phyloP scores from a whole-genome alignment of 495 filamentous ascomycete species.

The Viridothelium virens region DNA sequence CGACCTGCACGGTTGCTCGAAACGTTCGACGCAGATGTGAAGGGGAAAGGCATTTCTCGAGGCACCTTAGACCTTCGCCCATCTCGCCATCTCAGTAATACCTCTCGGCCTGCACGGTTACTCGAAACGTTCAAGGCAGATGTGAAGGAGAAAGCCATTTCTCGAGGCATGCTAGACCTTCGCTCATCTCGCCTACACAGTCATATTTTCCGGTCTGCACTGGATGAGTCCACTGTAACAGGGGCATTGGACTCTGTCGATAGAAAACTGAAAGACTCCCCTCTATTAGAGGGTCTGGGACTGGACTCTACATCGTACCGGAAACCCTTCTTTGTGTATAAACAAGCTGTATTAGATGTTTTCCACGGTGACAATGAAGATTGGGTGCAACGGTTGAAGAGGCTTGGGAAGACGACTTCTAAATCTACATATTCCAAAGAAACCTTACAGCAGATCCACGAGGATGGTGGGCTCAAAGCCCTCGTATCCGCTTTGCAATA shows the following conservation, averaged over 20 bases:
- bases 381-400: neutral
- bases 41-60: neutral
- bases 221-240: neutral
- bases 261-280: constrained; percentile 19
- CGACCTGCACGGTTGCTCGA: too few species aligned
- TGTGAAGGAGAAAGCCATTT: neutral
- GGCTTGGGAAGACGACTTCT: neutral
- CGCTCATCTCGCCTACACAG: neutral
- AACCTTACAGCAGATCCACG: constrained; percentile 13
- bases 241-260: neutral
- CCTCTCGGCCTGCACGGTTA: too few species aligned
- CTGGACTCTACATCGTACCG: neutral
- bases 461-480: constrained; percentile 6
- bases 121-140: too few species aligned
- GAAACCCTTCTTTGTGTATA: neutral
- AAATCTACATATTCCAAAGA: neutral
- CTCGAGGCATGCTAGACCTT: neutral
- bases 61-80: too few species aligned
- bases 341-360: neutral
- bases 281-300: constrained; percentile 15
- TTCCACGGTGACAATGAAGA: neutral
- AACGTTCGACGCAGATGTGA: too few species aligned
- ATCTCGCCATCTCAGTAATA: too few species aligned
- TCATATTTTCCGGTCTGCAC: neutral
- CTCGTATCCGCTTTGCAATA: constrained; percentile 49